Evolutionary conservation across 108 stramenopile species (phyloP).

Genomic region (Epithemia pelagica): DNA sequence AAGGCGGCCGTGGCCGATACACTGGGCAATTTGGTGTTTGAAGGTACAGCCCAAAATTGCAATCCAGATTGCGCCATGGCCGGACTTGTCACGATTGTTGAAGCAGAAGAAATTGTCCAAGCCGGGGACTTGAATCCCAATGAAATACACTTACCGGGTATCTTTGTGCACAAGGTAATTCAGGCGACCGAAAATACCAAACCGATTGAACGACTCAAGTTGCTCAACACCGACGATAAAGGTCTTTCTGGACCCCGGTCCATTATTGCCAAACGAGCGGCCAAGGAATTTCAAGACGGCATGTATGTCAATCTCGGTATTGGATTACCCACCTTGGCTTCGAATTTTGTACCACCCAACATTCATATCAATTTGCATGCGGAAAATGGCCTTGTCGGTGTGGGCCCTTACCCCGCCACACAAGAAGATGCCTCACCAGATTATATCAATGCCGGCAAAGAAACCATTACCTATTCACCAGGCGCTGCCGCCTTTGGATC

Average conservation of each 20-base stretch:
- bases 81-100: conserved; percentile 75
- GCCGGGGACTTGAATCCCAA: conserved; percentile 83
- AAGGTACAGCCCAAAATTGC: conserved; percentile 83
- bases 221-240: conserved; percentile 15
- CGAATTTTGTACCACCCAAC: conserved; percentile 79
- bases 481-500: conserved; percentile 75
- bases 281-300: conserved; percentile 86
- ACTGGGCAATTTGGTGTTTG: conserved; percentile 87
- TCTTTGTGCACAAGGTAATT: conserved; percentile 86
- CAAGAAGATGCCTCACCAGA: conserved; percentile 71
- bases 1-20: conserved; percentile 89
- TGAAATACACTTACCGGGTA: conserved; percentile 84
- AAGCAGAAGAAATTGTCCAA: conserved; percentile 86
- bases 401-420: conserved; percentile 77
- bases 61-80: conserved; percentile 91
- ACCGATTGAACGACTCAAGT: conserved; percentile 76
- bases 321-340: conserved; percentile 82
- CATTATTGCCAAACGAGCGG: conserved; percentile 81
- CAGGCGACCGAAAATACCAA: conserved; percentile 73
- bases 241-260: conserved; percentile 57
- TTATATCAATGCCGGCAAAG: conserved; percentile 91
- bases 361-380: conserved; percentile 87
- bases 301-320: conserved; percentile 96
- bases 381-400: conserved; percentile 89
- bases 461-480: conserved; percentile 73